Conservation (phyloP, 2,329 filamentous ascomycete genomes). For the Phialocephala subalpina region DNA sequence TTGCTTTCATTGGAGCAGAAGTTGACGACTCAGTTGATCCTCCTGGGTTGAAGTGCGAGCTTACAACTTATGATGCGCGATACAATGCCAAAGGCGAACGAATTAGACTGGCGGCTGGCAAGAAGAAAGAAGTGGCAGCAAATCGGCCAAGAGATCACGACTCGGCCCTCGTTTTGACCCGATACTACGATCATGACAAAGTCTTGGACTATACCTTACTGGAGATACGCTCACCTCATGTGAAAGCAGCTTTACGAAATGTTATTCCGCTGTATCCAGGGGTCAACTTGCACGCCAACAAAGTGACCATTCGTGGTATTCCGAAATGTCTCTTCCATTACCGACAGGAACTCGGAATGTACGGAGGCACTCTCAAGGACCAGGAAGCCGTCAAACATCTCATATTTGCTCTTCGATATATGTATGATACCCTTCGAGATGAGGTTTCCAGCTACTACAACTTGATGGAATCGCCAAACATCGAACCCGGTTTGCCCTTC, state of each 20-base stretch:
- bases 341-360: constrained; percentile 11
- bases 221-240: constrained; percentile 12
- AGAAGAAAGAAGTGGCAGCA: background rate
- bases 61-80: constrained; percentile 16
- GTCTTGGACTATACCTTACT: constrained; percentile 6
- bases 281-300: background rate
- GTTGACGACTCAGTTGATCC: background rate
- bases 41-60: constrained; percentile 11
- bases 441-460: background rate
- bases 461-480: constrained; percentile 4
- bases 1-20: background rate
- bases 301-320: constrained; percentile 3
- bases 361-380: background rate
- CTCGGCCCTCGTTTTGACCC: constrained; percentile 18
- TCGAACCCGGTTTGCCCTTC: constrained; percentile 9
- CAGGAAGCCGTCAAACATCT: constrained; percentile 14
- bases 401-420: background rate
- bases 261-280: constrained; percentile 17
- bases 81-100: constrained; percentile 15
- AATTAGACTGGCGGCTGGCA: constrained; percentile 4
- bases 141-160: constrained; percentile 8
- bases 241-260: constrained; percentile 8
- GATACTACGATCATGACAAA: constrained; percentile 9
- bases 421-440: background rate
- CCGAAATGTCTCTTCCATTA: constrained; percentile 22